Evolutionary conservation across 257 asterid species (phyloP), one percentile per base, ranked within the genome.

Genomic region (Solanum corneliomulleri): DNA sequence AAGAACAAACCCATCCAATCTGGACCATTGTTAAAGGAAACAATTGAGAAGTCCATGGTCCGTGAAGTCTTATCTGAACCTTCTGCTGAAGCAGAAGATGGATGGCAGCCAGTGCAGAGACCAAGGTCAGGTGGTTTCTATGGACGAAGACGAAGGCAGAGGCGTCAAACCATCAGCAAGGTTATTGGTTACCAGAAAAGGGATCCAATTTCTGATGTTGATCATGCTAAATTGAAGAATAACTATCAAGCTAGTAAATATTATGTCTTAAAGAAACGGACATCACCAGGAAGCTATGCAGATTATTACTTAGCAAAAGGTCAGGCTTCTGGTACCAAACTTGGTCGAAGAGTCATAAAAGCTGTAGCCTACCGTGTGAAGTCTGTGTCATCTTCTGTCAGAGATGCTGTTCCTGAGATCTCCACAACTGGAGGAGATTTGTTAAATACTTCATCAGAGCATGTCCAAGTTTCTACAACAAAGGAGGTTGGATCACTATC

Each of bases 41-140:
- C 81, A 75, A 82, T 83, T 45, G 86, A 72, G 88, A 89, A 86
- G 68, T 83, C 90, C 56, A 88, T 70, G 86, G 72, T 92, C 86
- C 90, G 86, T 89, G 91, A 93, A 49, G 88, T 88, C 87, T 87
- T 92, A 86, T 90, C 89, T 76, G 97, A 95, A 88, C 85, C 90
- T 86, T 94, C 89, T 87, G 93, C 93, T 87, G 99, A 95, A 91
- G 99, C 92, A 81, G 99, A 97, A 90, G 98, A 97, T 12, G 99
- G 98, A 64, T 97, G 99, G 99, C 99, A 95, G 89, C 93, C 99
- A 25, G 99, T 97, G 88, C 98, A 95, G 83, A 93, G 92, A 86
- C 97, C 98, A 77, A 92, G 97, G 90, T 97, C 99, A 64, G 94
- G 97, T 66, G 94, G 98, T 80, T 87, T 89, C 87, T 88, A 91